Evolutionary conservation across 75 land plant genomes (phyloP).

Genomic region (Picea sitchensis): DNA sequence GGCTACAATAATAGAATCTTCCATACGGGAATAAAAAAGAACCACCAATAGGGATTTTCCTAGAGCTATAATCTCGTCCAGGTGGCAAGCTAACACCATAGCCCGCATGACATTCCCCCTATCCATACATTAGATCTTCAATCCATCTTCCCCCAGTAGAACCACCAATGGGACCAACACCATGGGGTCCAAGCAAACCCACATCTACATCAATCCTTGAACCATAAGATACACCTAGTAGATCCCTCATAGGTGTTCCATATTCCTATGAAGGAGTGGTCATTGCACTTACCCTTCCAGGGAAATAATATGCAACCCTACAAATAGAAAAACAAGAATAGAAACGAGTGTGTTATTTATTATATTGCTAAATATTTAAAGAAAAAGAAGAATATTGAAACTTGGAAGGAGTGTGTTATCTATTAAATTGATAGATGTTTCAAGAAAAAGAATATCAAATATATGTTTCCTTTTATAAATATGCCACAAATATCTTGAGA

Average conservation of each 20-base stretch:
- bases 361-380: no score
- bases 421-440: no score
- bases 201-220: conserved; percentile 68
- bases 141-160: conserved; percentile 66
- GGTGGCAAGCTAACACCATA: conserved; percentile 93
- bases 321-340: conserved; percentile 19
- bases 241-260: conserved; percentile 21
- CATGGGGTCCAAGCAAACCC: conserved; percentile 31
- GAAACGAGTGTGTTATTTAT: no score
- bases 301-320: conserved; percentile 79
- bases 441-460: no score
- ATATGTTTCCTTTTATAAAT: no score
- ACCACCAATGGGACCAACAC: conserved; percentile 51
- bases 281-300: conserved; percentile 52
- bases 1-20: background rate
- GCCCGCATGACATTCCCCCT: conserved; percentile 49
- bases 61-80: conserved; percentile 84
- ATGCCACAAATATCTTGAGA: no score
- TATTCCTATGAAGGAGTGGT: conserved; percentile 47
- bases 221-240: conserved; percentile 48
- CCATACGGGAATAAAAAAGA: background rate
- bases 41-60: conserved; percentile 42
- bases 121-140: conserved; percentile 61
- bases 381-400: no score
- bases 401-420: no score